phyloP scores from a whole-genome alignment of 208 protist species.

The Wallacemonas sp. region DNA sequence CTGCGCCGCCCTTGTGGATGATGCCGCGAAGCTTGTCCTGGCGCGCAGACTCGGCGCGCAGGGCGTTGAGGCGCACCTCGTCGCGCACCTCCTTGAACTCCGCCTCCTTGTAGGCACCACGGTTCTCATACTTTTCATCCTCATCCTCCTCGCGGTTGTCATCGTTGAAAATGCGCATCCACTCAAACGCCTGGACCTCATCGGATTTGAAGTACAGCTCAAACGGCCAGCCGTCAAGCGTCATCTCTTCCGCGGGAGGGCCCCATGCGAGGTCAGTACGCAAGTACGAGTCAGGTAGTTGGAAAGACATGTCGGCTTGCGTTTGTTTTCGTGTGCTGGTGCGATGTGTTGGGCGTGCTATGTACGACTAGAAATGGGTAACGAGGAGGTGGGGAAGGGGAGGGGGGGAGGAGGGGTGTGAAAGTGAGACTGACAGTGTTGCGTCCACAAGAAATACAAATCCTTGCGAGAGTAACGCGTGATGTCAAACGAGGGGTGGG shows the following conservation, averaged over 20 bases:
- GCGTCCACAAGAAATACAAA: not conserved
- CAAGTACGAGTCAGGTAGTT: slow-evolving; percentile 75
- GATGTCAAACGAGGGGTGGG: no score
- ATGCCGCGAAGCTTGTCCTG: slow-evolving; percentile 23
- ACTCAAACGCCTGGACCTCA: slow-evolving; percentile 48
- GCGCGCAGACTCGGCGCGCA: slow-evolving; percentile 57
- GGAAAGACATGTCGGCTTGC: slow-evolving; percentile 55
- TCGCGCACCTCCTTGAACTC: slow-evolving; percentile 71
- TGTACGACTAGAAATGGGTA: not conserved
- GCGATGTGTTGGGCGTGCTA: not conserved
- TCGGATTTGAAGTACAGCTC: slow-evolving; percentile 73
- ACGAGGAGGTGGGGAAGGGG: not conserved
- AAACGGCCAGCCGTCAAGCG: slow-evolving; percentile 55
- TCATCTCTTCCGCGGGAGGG: slow-evolving; percentile 73
- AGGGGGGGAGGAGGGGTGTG: not conserved
- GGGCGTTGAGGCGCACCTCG: slow-evolving; percentile 64
- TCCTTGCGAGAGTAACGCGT: no score
- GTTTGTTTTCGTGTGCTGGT: not conserved
- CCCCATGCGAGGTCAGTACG: slow-evolving; percentile 80
- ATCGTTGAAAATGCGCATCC: slow-evolving; percentile 38
- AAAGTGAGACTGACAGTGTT: not conserved
- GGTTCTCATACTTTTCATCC: slow-evolving; percentile 29
- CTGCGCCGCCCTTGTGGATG: slow-evolving; percentile 25
- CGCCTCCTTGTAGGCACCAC: slow-evolving; percentile 9
- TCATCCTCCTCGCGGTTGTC: slow-evolving; percentile 33